These are phyloP conservation scores for Penicillium psychrosexuale DNA, from an alignment of 2,329 filamentous ascomycete genomes.

Conservation along the genomic window DNA sequence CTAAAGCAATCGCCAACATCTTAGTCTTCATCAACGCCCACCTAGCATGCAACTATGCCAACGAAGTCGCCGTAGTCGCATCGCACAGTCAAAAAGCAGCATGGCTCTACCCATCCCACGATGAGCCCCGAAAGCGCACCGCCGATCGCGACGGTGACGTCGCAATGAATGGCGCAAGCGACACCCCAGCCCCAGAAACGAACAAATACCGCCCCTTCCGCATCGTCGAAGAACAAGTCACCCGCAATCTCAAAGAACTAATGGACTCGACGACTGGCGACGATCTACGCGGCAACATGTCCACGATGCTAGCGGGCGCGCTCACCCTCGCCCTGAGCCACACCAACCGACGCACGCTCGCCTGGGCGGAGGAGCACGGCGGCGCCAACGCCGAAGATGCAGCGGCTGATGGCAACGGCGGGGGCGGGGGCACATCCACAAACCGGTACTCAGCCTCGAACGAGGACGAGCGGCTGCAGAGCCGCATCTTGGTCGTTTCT, in stretches of 20 bases:
- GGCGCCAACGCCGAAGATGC: conserved; percentile 38
- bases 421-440: conserved; percentile 29
- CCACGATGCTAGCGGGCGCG: conserved; percentile 86
- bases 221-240: conserved; percentile 76
- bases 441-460: conserved; percentile 24
- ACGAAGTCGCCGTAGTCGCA: conserved; percentile 87
- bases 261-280: conserved; percentile 64
- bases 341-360: conserved; percentile 77
- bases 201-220: conserved; percentile 96
- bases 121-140: conserved; percentile 7
- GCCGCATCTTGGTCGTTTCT: conserved; percentile 83
- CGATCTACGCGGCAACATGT: conserved; percentile 61
- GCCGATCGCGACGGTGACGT: conserved; percentile 50
- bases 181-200: conserved; percentile 47
- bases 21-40: conserved; percentile 97
- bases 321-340: conserved; percentile 84
- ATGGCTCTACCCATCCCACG: conserved; percentile 75
- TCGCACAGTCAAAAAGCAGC: conserved; percentile 81
- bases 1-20: conserved; percentile 79
- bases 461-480: conserved; percentile 55
- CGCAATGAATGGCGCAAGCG: conserved; percentile 53
- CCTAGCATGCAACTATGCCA: conserved; percentile 87
- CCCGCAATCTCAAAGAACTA: conserved; percentile 69
- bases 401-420: conserved; percentile 36
- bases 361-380: conserved; percentile 58